Conservation (phyloP, 441 rosid genomes). For the Hura crepitans region DNA sequence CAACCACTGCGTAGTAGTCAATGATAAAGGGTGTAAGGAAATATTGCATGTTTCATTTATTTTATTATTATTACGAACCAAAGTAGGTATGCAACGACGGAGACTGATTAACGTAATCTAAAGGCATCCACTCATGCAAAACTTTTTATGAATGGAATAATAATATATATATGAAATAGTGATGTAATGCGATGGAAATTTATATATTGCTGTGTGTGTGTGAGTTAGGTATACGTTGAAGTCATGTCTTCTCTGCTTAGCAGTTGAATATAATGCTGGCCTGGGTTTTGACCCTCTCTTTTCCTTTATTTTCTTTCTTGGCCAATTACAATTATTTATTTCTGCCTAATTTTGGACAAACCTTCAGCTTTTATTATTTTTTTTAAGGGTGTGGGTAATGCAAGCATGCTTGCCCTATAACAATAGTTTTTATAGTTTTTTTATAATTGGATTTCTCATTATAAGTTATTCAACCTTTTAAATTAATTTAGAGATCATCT, state of each 20-base stretch:
- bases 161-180: background rate
- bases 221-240: conserved; percentile 5
- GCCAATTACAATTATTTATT: background rate
- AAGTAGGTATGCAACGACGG: background rate
- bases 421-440: too few species aligned
- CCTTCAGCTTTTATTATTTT: background rate
- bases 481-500: too few species aligned
- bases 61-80: background rate
- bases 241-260: conserved; percentile 7
- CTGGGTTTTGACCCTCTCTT: conserved; percentile 19
- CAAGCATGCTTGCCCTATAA: too few species aligned
- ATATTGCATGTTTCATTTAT: background rate
- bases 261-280: background rate
- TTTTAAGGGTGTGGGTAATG: too few species aligned
- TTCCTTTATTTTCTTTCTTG: background rate
- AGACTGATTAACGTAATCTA: background rate
- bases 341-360: background rate
- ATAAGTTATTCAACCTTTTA: too few species aligned
- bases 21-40: background rate
- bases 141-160: background rate
- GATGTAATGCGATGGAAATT: background rate
- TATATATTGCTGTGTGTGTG: background rate
- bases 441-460: too few species aligned
- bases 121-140: background rate
- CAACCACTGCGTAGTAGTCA: too few species aligned